These are phyloP conservation scores for Rubroshorea leprosula DNA, from an alignment of 345 rosid species.

Conservation along the genomic window DNA sequence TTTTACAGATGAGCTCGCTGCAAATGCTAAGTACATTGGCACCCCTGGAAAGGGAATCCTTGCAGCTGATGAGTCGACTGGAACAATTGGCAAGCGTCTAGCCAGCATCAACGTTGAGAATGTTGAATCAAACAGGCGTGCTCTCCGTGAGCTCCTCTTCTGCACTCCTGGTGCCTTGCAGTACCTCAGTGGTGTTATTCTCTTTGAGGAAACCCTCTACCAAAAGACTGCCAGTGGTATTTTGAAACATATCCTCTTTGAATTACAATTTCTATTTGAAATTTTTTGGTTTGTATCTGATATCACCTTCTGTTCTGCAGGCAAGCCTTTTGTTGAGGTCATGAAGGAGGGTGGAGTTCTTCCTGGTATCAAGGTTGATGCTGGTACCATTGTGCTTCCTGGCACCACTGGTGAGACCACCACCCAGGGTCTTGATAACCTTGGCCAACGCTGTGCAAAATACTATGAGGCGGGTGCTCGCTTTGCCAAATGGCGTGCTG, in stretches of 20 bases:
- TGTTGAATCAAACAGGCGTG: conserved; percentile 73
- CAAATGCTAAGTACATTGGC: conserved; percentile 91
- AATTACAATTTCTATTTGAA: neutral
- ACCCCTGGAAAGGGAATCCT: conserved; percentile 98
- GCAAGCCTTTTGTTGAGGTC: conserved; percentile 75
- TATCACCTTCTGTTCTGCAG: conserved; percentile 23
- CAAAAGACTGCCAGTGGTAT: conserved; percentile 72
- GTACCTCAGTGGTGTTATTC: conserved; percentile 71
- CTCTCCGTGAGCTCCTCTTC: conserved; percentile 90
- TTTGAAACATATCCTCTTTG: neutral
- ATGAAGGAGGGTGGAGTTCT: conserved; percentile 77
- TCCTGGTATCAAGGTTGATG: conserved; percentile 94
- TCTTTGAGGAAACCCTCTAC: conserved; percentile 80
- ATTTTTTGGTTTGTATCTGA: neutral
- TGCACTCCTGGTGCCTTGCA: conserved; percentile 67
- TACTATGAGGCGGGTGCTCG: conserved; percentile 91
- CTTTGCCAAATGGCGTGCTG: conserved; percentile 96
- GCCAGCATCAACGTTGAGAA: conserved; percentile 86
- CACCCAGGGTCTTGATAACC: conserved; percentile 88
- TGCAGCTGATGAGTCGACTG: conserved; percentile 98
- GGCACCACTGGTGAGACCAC: conserved; percentile 94
- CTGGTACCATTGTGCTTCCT: conserved; percentile 73
- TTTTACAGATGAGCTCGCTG: conserved; percentile 66
- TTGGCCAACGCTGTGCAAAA: conserved; percentile 76
- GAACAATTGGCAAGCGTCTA: conserved; percentile 92